Evolutionary conservation across 139 green algal species (phyloP), one percentile per base, ranked within the genome.

Genomic region (Bryopsis sp.): DNA sequence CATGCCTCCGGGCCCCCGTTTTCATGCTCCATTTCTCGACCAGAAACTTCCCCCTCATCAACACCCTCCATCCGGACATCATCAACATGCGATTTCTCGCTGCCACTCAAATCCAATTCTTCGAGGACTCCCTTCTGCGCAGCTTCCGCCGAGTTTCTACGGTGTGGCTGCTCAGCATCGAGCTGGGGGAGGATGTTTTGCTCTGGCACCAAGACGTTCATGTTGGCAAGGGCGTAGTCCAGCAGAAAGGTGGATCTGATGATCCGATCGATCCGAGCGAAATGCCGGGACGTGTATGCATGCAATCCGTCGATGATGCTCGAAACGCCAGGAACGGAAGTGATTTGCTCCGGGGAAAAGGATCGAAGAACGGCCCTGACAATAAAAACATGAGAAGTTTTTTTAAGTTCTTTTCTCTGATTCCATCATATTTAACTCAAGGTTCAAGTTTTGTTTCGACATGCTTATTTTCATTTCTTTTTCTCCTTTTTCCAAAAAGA

Each of bases 241-340:
- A 96, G 70, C 22, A 97, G 62, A 79, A 82, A 94, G 19, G 84
- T 86, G 63, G 81, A 82, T 8, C 84, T 76, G 66, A 89, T 36
- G 68, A 98, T 79, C 0, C 89, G 84, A 68, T 96, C 86, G 19
- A 95, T 62, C 2, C 92, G 84, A 0, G 72, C 63, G 34, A 86
- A 77, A 76, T 97, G 92, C 47, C 92, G 85, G 72, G 85, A 67
- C 11, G 82, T 93, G 82, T 97, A 97, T 1, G 85, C 78, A 43
- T 77, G 31, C 64, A 97, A 71, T 1, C 71, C 89, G 6, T 92
- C 90, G 15, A 96, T 47, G n/a, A 97, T 47, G 19, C 86, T 72
- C 0, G 35, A 47, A 4, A 88, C 47, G 33, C 80, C 85, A 24
- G 43, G 24, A 43, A 61, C 39, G n/a, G 66, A 38, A 19, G 58